Evolutionary conservation across 2,329 filamentous ascomycete genomes (phyloP).

Genomic region (Scedosporium boydii): DNA sequence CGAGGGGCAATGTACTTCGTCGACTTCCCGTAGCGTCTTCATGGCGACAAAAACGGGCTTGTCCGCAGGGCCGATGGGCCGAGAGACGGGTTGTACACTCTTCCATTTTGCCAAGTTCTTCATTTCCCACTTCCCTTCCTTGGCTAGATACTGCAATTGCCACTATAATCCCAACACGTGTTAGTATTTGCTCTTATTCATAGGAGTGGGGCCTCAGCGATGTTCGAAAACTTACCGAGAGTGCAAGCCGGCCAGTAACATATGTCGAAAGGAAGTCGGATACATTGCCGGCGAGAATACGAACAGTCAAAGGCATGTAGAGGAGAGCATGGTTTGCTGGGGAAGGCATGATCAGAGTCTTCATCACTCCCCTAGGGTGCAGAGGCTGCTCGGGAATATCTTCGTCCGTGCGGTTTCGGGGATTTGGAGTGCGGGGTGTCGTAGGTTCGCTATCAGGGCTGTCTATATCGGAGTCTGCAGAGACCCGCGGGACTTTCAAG

Average conservation of each 20-base stretch:
- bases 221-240: conserved; percentile 5
- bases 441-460: conserved; percentile 6
- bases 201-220: neutral
- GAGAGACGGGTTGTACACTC: conserved; percentile 66
- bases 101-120: conserved; percentile 94
- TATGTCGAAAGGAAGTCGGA: conserved; percentile 70
- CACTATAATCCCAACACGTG: conserved; percentile 53
- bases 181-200: too few relatives aligned
- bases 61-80: conserved; percentile 50
- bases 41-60: conserved; percentile 70
- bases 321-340: conserved; percentile 78
- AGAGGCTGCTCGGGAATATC: conserved; percentile 37
- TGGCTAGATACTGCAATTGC: conserved; percentile 83
- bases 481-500: neutral
- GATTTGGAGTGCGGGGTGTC: conserved; percentile 2
- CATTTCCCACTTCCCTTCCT: conserved; percentile 93
- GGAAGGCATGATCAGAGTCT: conserved; percentile 60
- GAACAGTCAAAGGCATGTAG: conserved; percentile 67
- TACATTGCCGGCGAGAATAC: conserved; percentile 70
- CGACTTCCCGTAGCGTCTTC: conserved; percentile 87
- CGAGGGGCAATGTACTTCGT: conserved; percentile 69
- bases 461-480: neutral
- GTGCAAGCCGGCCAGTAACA: conserved; percentile 54
- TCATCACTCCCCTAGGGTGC: conserved; percentile 47
- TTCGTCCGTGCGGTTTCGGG: conserved; percentile 9